A percentile compares a stretch with the other conserved stretches of the same genome.
phyloP scores from a whole-genome alignment of 768 basidiomycete genomes.

The Kwoniella botswanensis region DNA sequence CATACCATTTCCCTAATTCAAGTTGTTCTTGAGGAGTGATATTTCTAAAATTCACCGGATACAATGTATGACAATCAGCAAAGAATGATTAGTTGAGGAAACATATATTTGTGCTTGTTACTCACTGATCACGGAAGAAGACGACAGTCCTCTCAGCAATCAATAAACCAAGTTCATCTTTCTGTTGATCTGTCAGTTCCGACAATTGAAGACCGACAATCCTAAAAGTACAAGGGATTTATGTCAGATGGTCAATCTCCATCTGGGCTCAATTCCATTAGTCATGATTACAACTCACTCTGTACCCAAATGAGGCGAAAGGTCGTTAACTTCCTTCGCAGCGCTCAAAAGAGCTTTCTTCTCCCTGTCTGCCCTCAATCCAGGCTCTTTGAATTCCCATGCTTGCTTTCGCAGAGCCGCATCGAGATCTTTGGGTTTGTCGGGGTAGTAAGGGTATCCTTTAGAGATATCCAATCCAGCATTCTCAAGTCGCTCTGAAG shows the following conservation, averaged over 20 bases:
- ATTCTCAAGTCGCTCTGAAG: conserved; percentile 16
- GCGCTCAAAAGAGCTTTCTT: conserved; percentile 70
- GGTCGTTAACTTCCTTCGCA: conserved; percentile 70
- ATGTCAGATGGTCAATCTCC: neutral
- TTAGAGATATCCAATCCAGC: conserved; percentile 22
- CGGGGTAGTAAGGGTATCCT: conserved; percentile 28
- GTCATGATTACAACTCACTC: conserved; percentile 11
- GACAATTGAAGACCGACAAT: conserved; percentile 72
- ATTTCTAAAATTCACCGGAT: conserved; percentile 65
- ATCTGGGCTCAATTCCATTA: no score
- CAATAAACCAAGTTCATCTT: conserved; percentile 77
- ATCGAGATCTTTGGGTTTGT: conserved; percentile 19
- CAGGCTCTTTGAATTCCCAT: conserved; percentile 64
- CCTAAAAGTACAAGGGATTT: conserved; percentile 6
- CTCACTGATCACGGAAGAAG: conserved; percentile 62
- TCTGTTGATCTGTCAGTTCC: conserved; percentile 69
- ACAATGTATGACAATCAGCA: neutral
- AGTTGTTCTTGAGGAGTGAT: conserved; percentile 72
- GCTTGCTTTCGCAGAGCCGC: conserved; percentile 16
- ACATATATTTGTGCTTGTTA: neutral
- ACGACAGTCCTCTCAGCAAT: conserved; percentile 75
- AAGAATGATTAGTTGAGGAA: no score
- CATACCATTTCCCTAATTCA: conserved; percentile 72
- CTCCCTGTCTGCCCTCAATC: conserved; percentile 67
- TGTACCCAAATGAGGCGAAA: conserved; percentile 69